Conservation (phyloP, 176 grass and related monocot genomes). For the Microstegium vimineum region DNA sequence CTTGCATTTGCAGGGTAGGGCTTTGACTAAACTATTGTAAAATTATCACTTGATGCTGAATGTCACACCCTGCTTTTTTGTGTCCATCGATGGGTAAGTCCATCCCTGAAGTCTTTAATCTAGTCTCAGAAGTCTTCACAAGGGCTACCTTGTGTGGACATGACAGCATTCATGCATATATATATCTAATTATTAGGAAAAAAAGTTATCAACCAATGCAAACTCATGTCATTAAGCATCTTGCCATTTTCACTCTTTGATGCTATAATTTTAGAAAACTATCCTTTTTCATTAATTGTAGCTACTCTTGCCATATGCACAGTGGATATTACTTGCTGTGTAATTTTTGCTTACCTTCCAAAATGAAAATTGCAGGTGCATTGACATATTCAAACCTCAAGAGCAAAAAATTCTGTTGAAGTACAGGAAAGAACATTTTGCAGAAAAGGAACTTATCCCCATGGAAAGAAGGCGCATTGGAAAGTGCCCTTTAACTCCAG, state of each 20-base stretch:
- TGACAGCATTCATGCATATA: conserved; percentile 8
- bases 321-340: background rate
- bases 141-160: background rate
- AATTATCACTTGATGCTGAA: background rate
- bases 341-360: conserved; percentile 13
- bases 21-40: conserved; percentile 3
- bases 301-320: background rate
- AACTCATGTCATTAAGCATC: background rate
- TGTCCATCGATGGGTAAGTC: background rate
- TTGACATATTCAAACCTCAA: conserved; percentile 81
- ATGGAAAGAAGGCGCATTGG: conserved; percentile 73
- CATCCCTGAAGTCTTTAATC: background rate
- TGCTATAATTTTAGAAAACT: background rate
- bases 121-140: background rate
- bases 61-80: background rate
- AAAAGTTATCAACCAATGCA: background rate
- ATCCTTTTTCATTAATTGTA: background rate
- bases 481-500: conserved; percentile 98
- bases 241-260: conserved; percentile 11
- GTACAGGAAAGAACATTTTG: conserved; percentile 82
- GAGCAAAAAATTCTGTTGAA: conserved; percentile 88
- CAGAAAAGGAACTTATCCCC: conserved; percentile 63
- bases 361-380: conserved; percentile 56
- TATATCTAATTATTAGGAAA: background rate
- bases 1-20: conserved; percentile 95